phyloP scores from a whole-genome alignment of 495 filamentous ascomycete species.

The Bombardia bombarda region DNA sequence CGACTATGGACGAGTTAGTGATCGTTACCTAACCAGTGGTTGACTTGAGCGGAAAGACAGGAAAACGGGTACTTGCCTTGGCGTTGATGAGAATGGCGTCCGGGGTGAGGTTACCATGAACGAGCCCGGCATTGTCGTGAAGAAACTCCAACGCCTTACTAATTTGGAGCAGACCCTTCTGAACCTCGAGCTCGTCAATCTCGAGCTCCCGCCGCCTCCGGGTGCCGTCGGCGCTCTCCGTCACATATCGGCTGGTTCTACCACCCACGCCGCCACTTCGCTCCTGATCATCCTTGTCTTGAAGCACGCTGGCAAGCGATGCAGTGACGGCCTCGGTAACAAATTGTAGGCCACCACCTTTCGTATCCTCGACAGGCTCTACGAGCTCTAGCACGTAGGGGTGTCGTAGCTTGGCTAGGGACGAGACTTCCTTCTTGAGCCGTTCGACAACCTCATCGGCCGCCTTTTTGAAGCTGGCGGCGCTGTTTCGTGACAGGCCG shows the following conservation, averaged over 20 bases:
- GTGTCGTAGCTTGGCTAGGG: constrained; percentile 78
- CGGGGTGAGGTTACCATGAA: constrained; percentile 90
- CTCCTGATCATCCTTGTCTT: constrained; percentile 90
- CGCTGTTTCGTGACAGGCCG: constrained; percentile 43
- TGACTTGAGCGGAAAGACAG: background rate
- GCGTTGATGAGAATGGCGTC: constrained; percentile 93
- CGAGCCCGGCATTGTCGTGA: constrained; percentile 88
- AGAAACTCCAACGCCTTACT: constrained; percentile 93
- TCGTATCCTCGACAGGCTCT: constrained; percentile 91
- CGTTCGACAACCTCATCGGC: constrained; percentile 86
- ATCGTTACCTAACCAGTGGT: constrained; percentile 9
- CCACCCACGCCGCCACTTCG: constrained; percentile 54
- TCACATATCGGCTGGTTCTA: constrained; percentile 68
- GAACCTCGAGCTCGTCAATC: constrained; percentile 95
- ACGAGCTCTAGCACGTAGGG: constrained; percentile 87
- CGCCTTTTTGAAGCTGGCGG: constrained; percentile 61
- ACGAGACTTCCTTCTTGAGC: constrained; percentile 82
- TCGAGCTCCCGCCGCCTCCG: constrained; percentile 75
- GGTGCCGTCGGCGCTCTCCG: constrained; percentile 68
- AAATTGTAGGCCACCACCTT: constrained; percentile 88
- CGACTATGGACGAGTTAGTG: constrained; percentile 45
- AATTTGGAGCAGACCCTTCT: constrained; percentile 88
- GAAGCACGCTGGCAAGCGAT: constrained; percentile 71
- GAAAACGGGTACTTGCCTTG: constrained; percentile 49
- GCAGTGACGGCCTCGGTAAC: constrained; percentile 85